A percentile compares a stretch with the other conserved stretches of the same genome.
phyloP scores from a whole-genome alignment of 148 eudicot genomes.

The Persicaria tinctoria region DNA sequence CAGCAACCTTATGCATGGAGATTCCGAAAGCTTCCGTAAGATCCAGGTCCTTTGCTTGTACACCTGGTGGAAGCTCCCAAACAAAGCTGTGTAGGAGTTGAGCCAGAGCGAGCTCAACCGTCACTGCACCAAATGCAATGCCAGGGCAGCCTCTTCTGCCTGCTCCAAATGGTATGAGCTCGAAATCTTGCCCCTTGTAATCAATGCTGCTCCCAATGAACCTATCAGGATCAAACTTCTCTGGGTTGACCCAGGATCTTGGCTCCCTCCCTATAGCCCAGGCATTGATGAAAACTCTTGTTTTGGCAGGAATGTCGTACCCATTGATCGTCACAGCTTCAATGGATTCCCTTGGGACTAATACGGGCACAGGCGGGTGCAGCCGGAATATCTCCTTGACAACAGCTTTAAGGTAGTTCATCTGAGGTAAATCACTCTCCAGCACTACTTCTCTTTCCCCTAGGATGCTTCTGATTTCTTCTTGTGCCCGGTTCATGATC shows the following conservation, averaged over 20 bases:
- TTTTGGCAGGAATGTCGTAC: slow-evolving; percentile 36
- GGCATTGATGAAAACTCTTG: slow-evolving; percentile 35
- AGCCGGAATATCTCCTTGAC: slow-evolving; percentile 46
- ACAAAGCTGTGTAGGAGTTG: slow-evolving; percentile 50
- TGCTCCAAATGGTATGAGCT: slow-evolving; percentile 61
- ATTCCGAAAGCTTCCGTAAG: slow-evolving; percentile 52
- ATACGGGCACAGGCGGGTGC: slow-evolving; percentile 48
- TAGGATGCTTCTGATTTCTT: slow-evolving; percentile 31
- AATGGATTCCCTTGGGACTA: slow-evolving; percentile 55
- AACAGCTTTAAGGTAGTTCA: slow-evolving; percentile 42
- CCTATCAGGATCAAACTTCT: slow-evolving; percentile 43
- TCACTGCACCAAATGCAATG: slow-evolving; percentile 36
- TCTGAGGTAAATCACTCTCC: slow-evolving; percentile 35
- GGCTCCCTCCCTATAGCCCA: slow-evolving; percentile 65
- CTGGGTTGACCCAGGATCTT: slow-evolving; percentile 43
- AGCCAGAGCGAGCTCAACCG: slow-evolving; percentile 48
- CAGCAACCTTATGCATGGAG: slow-evolving; percentile 39
- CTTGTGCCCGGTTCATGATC: slow-evolving; percentile 39
- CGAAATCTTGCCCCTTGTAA: slow-evolving; percentile 52
- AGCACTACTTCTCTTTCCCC: slow-evolving; percentile 25
- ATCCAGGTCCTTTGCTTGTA: slow-evolving; percentile 35
- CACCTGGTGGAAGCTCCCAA: slow-evolving; percentile 46
- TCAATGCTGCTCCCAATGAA: slow-evolving; percentile 36
- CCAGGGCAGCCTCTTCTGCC: slow-evolving; percentile 63
- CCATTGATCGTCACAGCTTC: slow-evolving; percentile 30